These are phyloP conservation scores for Fusarium graminum DNA, from an alignment of 2,329 filamentous ascomycete genomes.

Conservation along the genomic window DNA sequence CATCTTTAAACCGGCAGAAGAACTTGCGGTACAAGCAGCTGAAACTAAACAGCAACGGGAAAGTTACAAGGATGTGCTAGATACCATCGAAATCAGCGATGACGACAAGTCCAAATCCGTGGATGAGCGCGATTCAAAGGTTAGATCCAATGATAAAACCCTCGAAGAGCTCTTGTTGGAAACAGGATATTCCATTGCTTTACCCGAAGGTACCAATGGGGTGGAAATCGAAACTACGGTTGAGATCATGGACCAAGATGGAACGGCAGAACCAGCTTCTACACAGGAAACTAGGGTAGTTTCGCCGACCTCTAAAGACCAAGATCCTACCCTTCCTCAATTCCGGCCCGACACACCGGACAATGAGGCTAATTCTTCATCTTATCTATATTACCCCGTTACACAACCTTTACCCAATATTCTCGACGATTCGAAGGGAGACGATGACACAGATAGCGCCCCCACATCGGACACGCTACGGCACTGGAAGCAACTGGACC, in stretches of 20 bases:
- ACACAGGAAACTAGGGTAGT: conserved; percentile 37
- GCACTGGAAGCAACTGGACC: conserved; percentile 69
- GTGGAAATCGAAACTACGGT: conserved; percentile 51
- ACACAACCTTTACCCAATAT: conserved; percentile 22
- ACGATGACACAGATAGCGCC: conserved; percentile 40
- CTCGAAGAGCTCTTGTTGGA: conserved; percentile 57
- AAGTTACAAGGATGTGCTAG: conserved; percentile 65
- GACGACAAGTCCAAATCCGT: conserved; percentile 45
- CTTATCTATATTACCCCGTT: conserved; percentile 43
- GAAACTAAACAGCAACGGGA: conserved; percentile 73
- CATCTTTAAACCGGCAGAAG: conserved; percentile 85
- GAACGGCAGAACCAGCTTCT: conserved; percentile 27
- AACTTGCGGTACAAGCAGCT: conserved; percentile 76
- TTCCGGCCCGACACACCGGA: conserved; percentile 70
- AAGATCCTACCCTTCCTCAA: conserved; percentile 76
- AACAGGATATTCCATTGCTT: conserved; percentile 61
- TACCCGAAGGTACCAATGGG: conserved; percentile 50
- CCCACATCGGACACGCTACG: conserved; percentile 55
- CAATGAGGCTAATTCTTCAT: conserved; percentile 31
- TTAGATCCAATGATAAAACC: conserved; percentile 45
- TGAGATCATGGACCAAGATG: conserved; percentile 45
- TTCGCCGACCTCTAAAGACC: conserved; percentile 47
- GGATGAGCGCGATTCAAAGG: conserved; percentile 21
- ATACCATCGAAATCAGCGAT: conserved; percentile 54
- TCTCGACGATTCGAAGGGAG: conserved; percentile 10